Evolutionary conservation across 2,329 filamentous ascomycete species (phyloP).

Genomic region (Trichoderma semiorbis): DNA sequence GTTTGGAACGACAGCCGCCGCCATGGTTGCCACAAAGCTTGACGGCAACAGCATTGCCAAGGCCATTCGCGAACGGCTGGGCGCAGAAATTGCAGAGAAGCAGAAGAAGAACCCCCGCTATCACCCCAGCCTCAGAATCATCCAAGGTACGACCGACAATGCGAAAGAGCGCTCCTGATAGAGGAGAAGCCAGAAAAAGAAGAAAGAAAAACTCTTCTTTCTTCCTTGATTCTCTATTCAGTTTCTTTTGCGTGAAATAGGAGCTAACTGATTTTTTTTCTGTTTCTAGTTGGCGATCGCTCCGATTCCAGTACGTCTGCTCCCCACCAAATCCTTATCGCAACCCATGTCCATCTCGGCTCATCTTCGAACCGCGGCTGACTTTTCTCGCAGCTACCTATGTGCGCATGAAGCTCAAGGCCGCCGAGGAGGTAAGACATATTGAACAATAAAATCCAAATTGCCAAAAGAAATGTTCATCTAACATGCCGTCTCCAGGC

Average conservation of each 20-base stretch:
- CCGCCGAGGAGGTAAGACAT: slow-evolving; percentile 73
- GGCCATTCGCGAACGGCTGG: slow-evolving; percentile 78
- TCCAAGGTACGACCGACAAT: slow-evolving; percentile 66
- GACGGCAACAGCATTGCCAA: slow-evolving; percentile 96
- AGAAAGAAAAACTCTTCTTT: background rate
- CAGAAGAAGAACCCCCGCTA: slow-evolving; percentile 83
- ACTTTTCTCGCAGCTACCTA: slow-evolving; percentile 70
- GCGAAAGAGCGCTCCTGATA: background rate
- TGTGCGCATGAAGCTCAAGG: slow-evolving; percentile 99
- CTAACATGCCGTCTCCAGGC: slow-evolving; percentile 51
- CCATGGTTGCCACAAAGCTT: slow-evolving; percentile 86
- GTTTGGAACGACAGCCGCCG: slow-evolving; percentile 50
- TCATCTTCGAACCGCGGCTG: slow-evolving; percentile 18
- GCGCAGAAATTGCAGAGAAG: slow-evolving; percentile 73
- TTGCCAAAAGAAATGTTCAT: background rate
- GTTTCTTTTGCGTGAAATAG: background rate
- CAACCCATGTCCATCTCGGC: slow-evolving; percentile 1
- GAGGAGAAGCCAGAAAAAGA: background rate
- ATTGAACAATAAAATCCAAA: background rate
- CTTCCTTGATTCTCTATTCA: background rate
- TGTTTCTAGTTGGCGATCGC: slow-evolving; percentile 72
- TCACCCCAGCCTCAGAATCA: slow-evolving; percentile 85
- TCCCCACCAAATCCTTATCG: background rate
- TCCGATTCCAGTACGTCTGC: slow-evolving; percentile 72
- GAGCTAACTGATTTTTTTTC: background rate